Conservation (phyloP, 768 basidiomycete genomes). For the Trametes cingulata region DNA sequence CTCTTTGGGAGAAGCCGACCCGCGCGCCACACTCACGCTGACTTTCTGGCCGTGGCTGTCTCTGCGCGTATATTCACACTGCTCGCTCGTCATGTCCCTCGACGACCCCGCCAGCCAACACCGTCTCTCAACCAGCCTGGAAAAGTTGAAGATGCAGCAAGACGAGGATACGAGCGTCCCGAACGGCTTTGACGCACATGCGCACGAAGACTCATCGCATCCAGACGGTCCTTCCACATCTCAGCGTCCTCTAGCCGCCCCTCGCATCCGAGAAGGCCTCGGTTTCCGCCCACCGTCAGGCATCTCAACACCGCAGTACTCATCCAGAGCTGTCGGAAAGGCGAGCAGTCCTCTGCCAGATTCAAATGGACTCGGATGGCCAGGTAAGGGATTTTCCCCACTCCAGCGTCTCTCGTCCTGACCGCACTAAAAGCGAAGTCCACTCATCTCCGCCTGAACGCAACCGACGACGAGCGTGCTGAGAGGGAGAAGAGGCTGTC, state of each 20-base stretch:
- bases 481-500: slow-evolving; percentile 78
- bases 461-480: slow-evolving; percentile 69
- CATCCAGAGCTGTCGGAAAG: slow-evolving; percentile 30
- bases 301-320: slow-evolving; percentile 56
- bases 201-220: slow-evolving; percentile 7
- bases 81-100: slow-evolving; percentile 25
- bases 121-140: slow-evolving; percentile 48
- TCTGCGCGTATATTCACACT: background rate
- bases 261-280: slow-evolving; percentile 70
- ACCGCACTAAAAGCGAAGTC: slow-evolving; percentile 69
- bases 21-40: background rate
- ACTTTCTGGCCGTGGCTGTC: background rate
- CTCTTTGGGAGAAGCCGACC: background rate
- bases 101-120: slow-evolving; percentile 33
- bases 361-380: slow-evolving; percentile 88
- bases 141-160: slow-evolving; percentile 42
- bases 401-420: slow-evolving; percentile 4
- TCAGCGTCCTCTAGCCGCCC: slow-evolving; percentile 17
- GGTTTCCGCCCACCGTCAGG: slow-evolving; percentile 78
- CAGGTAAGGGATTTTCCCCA: slow-evolving; percentile 52
- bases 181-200: slow-evolving; percentile 12
- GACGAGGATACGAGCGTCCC: slow-evolving; percentile 6
- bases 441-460: slow-evolving; percentile 80
- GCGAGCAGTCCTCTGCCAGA: slow-evolving; percentile 41
- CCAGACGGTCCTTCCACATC: slow-evolving; percentile 7